Percentiles rank a stretch among this genome's conserved stretches.
phyloP scores from a whole-genome alignment of 208 protist species.

The Acanthamoeba royreba region DNA sequence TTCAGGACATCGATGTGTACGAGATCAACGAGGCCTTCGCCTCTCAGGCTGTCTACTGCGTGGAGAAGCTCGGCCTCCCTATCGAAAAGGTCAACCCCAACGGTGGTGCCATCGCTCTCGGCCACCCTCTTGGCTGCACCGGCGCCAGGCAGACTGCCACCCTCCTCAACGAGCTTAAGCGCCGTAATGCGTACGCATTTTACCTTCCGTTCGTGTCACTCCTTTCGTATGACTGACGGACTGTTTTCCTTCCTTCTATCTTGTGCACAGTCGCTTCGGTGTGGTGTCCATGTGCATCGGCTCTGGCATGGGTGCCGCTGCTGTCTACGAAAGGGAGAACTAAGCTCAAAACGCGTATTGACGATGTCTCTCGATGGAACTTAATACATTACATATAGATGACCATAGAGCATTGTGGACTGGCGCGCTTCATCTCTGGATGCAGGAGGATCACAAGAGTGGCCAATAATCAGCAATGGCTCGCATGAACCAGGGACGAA shows the following conservation, averaged over 20 bases:
- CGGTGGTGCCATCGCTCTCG: constrained; percentile 79
- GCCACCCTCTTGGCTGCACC: constrained; percentile 79
- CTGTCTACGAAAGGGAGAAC: constrained; percentile 50
- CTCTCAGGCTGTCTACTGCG: constrained; percentile 30
- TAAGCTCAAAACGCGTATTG: too few species aligned
- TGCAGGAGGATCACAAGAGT: too few species aligned
- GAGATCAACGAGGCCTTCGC: constrained; percentile 78
- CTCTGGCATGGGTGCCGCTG: constrained; percentile 58
- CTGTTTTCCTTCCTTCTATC: neutral
- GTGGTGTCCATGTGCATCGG: constrained; percentile 71
- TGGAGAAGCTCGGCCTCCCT: neutral
- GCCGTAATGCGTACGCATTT: constrained; percentile 22
- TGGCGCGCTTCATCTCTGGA: too few species aligned
- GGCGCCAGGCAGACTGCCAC: constrained; percentile 71
- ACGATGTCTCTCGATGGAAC: too few species aligned
- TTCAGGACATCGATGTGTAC: constrained; percentile 80
- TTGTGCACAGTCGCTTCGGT: constrained; percentile 31
- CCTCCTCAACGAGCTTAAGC: constrained; percentile 58
- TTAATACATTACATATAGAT: too few species aligned
- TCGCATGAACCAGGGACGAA: too few species aligned
- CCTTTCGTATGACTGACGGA: too few species aligned
- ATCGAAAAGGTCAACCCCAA: constrained; percentile 73
- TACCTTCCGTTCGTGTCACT: too few species aligned
- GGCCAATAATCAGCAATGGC: too few species aligned
- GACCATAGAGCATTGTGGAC: too few species aligned